phyloP scores from a whole-genome alignment of 345 rosid species.

The Gynandropsis gynandra region DNA sequence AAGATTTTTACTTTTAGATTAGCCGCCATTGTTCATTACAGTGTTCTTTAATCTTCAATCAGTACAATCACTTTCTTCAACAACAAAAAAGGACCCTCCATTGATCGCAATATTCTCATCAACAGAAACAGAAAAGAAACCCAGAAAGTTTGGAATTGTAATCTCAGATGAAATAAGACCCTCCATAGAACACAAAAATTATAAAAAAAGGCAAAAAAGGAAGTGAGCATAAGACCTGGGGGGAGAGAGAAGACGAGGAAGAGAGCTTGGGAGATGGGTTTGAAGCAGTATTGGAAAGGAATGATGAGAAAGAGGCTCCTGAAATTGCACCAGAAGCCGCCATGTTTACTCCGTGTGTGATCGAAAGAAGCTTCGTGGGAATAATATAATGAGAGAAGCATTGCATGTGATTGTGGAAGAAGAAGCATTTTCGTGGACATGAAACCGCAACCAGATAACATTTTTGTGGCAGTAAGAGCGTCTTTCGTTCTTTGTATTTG shows the following conservation, averaged over 20 bases:
- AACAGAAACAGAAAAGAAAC: too few relatives aligned
- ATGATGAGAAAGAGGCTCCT: slow-evolving; percentile 28
- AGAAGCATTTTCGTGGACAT: background rate
- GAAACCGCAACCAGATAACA: slow-evolving; percentile 21
- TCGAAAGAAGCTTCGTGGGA: slow-evolving; percentile 4
- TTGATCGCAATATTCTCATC: background rate
- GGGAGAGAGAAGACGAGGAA: slow-evolving; percentile 17
- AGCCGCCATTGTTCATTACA: too few relatives aligned
- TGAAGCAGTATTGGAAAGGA: slow-evolving; percentile 27
- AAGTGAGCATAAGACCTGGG: slow-evolving; percentile 25
- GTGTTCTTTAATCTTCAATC: too few relatives aligned
- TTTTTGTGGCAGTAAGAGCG: slow-evolving; percentile 20
- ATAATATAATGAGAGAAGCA: too few relatives aligned
- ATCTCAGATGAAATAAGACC: too few relatives aligned
- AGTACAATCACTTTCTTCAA: too few relatives aligned
- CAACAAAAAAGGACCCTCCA: background rate
- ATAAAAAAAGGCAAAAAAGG: too few relatives aligned
- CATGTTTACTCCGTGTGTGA: slow-evolving; percentile 8
- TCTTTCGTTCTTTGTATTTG: background rate
- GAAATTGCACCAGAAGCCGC: slow-evolving; percentile 27
- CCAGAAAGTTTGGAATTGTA: too few relatives aligned
- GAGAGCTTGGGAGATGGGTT: slow-evolving; percentile 26
- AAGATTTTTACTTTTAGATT: slow-evolving; percentile 16
- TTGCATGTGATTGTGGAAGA: slow-evolving; percentile 14
- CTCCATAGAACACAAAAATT: too few relatives aligned